Conservation (phyloP, 768 basidiomycete genomes). For the Panus rudis region DNA sequence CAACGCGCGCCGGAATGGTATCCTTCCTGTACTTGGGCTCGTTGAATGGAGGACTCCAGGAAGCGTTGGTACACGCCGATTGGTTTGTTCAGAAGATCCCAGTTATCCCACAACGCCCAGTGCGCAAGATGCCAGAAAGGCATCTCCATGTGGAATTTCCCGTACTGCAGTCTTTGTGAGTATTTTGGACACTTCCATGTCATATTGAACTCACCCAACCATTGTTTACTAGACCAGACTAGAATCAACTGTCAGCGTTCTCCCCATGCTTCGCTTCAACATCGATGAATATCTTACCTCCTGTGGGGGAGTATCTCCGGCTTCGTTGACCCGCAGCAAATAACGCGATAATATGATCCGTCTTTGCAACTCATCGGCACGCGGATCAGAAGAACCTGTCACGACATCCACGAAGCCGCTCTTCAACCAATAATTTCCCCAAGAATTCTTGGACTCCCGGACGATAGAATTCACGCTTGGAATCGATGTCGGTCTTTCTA, state of each 20-base stretch:
- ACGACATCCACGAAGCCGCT: slow-evolving; percentile 47
- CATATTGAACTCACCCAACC: slow-evolving; percentile 39
- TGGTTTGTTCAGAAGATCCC: slow-evolving; percentile 45
- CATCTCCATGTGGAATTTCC: slow-evolving; percentile 59
- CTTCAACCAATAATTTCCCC: slow-evolving; percentile 42
- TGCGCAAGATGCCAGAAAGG: slow-evolving; percentile 54
- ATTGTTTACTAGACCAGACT: slow-evolving; percentile 50
- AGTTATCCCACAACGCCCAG: slow-evolving; percentile 57
- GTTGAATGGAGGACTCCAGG: slow-evolving; percentile 36
- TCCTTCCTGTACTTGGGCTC: slow-evolving; percentile 47
- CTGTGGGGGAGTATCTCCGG: slow-evolving; percentile 48
- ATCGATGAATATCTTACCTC: slow-evolving; percentile 33
- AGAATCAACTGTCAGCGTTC: slow-evolving; percentile 2
- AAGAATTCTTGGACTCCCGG: slow-evolving; percentile 30
- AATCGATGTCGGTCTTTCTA: slow-evolving; percentile 11
- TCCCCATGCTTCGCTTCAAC: no score
- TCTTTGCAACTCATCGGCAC: slow-evolving; percentile 49
- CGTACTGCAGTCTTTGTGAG: slow-evolving; percentile 16
- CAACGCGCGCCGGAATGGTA: slow-evolving; percentile 50
- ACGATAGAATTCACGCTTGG: slow-evolving; percentile 21
- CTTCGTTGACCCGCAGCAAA: slow-evolving; percentile 52
- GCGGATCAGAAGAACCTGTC: slow-evolving; percentile 40
- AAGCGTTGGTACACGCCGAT: slow-evolving; percentile 40
- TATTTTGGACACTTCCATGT: no score
- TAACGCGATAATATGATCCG: slow-evolving; percentile 51